A percentile compares a stretch with the other conserved stretches of the same genome.
phyloP scores from a whole-genome alignment of 106 monocot genomes.

The Apostasia shenzhenica region DNA sequence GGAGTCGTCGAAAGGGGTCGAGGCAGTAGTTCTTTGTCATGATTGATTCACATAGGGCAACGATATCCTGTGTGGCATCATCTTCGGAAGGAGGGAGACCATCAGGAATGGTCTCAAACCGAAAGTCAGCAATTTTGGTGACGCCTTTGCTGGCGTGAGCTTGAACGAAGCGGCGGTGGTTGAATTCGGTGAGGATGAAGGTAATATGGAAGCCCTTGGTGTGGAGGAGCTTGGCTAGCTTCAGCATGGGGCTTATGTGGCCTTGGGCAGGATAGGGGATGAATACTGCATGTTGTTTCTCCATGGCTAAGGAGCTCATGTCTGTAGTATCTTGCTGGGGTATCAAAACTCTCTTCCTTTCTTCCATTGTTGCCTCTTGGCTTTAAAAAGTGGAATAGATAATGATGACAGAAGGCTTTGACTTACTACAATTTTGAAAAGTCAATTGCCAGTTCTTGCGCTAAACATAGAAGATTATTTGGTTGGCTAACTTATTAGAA shows the following conservation, averaged over 20 bases:
- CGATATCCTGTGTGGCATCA: background rate
- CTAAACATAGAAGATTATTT: too few relatives aligned
- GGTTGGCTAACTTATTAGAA: too few relatives aligned
- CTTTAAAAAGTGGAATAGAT: too few relatives aligned
- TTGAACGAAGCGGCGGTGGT: conserved; percentile 9
- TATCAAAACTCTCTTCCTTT: too few relatives aligned
- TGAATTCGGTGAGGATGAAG: background rate
- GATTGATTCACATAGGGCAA: background rate
- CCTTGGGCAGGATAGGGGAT: conserved; percentile 19
- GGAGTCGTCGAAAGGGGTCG: background rate
- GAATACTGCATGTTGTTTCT: conserved; percentile 2
- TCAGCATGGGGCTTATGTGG: conserved; percentile 19
- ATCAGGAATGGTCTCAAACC: conserved; percentile 13
- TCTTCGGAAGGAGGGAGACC: conserved; percentile 1
- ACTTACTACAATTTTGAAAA: too few relatives aligned
- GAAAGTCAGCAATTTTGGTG: background rate
- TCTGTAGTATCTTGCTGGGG: too few relatives aligned
- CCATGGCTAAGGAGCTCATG: background rate
- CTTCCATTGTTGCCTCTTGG: too few relatives aligned
- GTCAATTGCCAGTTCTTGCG: too few relatives aligned
- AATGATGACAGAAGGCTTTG: too few relatives aligned
- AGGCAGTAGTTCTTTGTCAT: background rate
- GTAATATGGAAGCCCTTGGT: conserved; percentile 10
- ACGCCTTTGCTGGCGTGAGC: background rate
- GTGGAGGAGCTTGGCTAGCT: conserved; percentile 23